A percentile compares a stretch with the other conserved stretches of the same genome.
Conservation (phyloP, 306 rosid genomes). For the Lathyrus tuberosus region DNA sequence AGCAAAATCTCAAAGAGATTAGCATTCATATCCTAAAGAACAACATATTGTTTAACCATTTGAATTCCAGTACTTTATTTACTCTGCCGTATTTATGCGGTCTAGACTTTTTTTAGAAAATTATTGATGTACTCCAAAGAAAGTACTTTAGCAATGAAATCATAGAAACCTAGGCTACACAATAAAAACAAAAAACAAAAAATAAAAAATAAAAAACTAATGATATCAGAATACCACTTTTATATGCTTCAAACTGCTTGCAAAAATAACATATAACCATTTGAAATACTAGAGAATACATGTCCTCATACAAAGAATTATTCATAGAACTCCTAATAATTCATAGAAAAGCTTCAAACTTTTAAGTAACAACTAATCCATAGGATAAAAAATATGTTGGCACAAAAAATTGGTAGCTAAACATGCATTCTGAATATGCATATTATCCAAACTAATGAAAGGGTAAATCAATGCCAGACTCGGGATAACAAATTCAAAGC, state of each 20-base stretch:
- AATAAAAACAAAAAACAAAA: too few species aligned
- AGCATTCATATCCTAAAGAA: too few species aligned
- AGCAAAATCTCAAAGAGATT: too few species aligned
- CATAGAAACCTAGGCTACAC: too few species aligned
- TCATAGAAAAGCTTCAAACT: background rate
- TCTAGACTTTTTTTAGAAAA: too few species aligned
- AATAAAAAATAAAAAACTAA: too few species aligned
- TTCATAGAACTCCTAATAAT: background rate
- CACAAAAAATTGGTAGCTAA: background rate
- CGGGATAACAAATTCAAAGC: conserved; percentile 7
- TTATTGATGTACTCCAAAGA: too few species aligned
- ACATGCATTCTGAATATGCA: background rate
- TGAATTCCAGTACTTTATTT: too few species aligned
- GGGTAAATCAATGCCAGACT: conserved; percentile 15
- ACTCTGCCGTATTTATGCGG: too few species aligned
- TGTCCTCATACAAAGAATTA: background rate
- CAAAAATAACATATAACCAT: background rate
- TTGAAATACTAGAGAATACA: background rate
- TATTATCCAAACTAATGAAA: conserved; percentile 24
- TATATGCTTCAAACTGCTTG: background rate
- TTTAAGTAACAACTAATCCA: too few species aligned
- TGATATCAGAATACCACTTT: background rate
- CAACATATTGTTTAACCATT: too few species aligned
- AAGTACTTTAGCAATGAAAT: too few species aligned
- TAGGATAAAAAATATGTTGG: background rate